phyloP scores from a whole-genome alignment of 1,139 yeast species.

The Hyphopichia khmerensis region DNA sequence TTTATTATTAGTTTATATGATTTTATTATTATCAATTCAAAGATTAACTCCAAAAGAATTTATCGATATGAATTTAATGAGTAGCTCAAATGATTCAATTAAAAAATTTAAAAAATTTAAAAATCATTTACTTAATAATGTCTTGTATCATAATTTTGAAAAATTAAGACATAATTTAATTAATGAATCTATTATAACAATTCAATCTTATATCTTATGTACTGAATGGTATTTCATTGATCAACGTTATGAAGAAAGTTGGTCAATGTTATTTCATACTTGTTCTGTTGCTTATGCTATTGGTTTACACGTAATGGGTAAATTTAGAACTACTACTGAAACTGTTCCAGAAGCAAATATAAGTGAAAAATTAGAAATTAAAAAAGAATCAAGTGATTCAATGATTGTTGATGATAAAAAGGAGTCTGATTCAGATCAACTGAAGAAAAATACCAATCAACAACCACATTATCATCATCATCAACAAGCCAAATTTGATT shows the following conservation, averaged over 20 bases:
- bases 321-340: slow-evolving; percentile 14
- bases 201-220: slow-evolving; percentile 50
- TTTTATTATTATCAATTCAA: slow-evolving; percentile 39
- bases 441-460: background rate
- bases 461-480: no score
- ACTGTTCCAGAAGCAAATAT: background rate
- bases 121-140: slow-evolving; percentile 27
- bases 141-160: slow-evolving; percentile 36
- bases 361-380: background rate
- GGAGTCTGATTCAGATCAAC: no score
- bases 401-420: background rate
- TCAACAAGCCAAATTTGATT: slow-evolving; percentile 9
- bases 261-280: slow-evolving; percentile 50
- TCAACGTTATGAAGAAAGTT: slow-evolving; percentile 49
- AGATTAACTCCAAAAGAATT: slow-evolving; percentile 37
- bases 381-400: background rate
- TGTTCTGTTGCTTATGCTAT: slow-evolving; percentile 51
- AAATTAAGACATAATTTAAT: slow-evolving; percentile 46
- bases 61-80: slow-evolving; percentile 25
- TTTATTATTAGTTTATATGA: slow-evolving; percentile 44
- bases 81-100: slow-evolving; percentile 14
- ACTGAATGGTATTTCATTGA: slow-evolving; percentile 51
- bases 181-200: slow-evolving; percentile 46
- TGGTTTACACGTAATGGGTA: slow-evolving; percentile 50
- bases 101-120: slow-evolving; percentile 24